Evolutionary conservation across 1,284 basidiomycete genomes (phyloP).

Genomic region (Pseudozyma thailandica): DNA sequence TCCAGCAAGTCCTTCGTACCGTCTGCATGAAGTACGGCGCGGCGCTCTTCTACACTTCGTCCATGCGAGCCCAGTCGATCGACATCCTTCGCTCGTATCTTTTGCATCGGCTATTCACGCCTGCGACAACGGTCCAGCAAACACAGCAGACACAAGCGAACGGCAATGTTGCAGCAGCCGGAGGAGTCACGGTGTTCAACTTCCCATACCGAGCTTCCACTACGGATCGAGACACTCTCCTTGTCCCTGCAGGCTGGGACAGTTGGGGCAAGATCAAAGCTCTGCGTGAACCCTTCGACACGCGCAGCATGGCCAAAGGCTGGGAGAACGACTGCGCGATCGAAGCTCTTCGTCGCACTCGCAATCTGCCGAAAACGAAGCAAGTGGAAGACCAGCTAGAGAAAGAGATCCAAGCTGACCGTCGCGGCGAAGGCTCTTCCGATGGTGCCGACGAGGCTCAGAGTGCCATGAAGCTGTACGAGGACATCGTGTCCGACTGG

Average conservation of each 20-base stretch:
- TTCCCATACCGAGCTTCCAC: conserved; percentile 89
- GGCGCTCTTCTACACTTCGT: conserved; percentile 88
- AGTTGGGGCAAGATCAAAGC: conserved; percentile 95
- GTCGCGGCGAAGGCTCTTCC: conserved; percentile 5
- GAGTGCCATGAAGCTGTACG: conserved; percentile 59
- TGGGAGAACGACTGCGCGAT: conserved; percentile 69
- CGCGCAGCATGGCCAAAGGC: conserved; percentile 80
- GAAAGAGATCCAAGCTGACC: conserved; percentile 35
- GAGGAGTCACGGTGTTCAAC: conserved; percentile 79
- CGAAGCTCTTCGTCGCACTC: conserved; percentile 33
- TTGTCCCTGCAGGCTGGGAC: conserved; percentile 96
- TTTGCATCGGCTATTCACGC: conserved; percentile 84
- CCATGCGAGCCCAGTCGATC: conserved; percentile 78
- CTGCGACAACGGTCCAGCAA: conserved; percentile 58
- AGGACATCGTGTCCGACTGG: conserved; percentile 61
- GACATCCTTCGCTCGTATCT: conserved; percentile 84
- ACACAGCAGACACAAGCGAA: conserved; percentile 1
- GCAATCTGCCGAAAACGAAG: conserved; percentile 23
- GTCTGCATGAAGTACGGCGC: conserved; percentile 94
- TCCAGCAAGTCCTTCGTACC: conserved; percentile 92
- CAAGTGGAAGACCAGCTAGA: conserved; percentile 47
- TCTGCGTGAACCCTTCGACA: conserved; percentile 89
- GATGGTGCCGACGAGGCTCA: conserved; percentile 30
- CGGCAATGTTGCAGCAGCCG: conserved; percentile 24
- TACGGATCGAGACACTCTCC: conserved; percentile 87